Percentiles rank a stretch among this genome's conserved stretches.
Evolutionary conservation across 2,329 filamentous ascomycete genomes (phyloP).

Genomic region (Cercospora sp.): DNA sequence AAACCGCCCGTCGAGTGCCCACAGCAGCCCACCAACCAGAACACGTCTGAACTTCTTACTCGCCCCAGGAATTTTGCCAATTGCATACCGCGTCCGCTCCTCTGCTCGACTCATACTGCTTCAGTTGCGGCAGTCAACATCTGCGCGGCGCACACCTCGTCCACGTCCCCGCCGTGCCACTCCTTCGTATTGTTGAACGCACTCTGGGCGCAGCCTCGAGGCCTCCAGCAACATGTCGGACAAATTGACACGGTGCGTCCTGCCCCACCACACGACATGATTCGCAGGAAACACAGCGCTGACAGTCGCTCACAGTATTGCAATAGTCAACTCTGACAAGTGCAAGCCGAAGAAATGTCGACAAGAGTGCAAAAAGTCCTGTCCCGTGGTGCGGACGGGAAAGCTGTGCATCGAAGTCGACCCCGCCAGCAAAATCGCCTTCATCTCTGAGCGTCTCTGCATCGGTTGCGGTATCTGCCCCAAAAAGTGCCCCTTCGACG

Average conservation of each 20-base stretch:
- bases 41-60: constrained; percentile 4
- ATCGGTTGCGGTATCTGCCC: constrained; percentile 99
- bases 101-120: background rate
- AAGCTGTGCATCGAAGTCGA: constrained; percentile 97
- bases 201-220: constrained; percentile 5
- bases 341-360: constrained; percentile 75
- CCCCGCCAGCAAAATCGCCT: constrained; percentile 86
- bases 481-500: constrained; percentile 98
- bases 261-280: background rate
- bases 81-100: background rate
- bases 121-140: background rate
- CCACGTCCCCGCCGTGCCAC: background rate
- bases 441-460: constrained; percentile 93
- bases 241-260: constrained; percentile 77
- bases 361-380: constrained; percentile 94
- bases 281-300: constrained; percentile 5
- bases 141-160: background rate
- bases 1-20: background rate
- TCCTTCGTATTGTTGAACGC: constrained; percentile 15
- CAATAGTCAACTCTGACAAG: constrained; percentile 99
- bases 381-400: constrained; percentile 93
- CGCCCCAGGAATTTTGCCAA: constrained; percentile 7
- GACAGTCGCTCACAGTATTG: constrained; percentile 66
- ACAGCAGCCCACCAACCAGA: constrained; percentile 7
- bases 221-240: constrained; percentile 68